Base-by-base conservation (phyloP, 768 basidiomycete genomes). In the Naganishia onofrii region DNA sequence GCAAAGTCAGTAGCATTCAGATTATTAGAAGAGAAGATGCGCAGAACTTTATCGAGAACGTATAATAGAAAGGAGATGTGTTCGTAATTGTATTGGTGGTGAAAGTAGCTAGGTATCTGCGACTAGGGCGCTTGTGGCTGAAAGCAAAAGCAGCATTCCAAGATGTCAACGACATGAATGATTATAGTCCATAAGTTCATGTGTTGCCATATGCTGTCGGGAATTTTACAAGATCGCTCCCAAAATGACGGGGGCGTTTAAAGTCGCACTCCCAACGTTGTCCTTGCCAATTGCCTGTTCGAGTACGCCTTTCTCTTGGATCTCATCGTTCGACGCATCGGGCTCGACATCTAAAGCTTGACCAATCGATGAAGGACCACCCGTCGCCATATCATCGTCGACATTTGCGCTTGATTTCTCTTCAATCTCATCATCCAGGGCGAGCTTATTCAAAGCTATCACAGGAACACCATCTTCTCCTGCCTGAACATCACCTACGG, bases 1-100 rank as follows among this genome's bases (percentile, higher is more conserved):
- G 95, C 78, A 97, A 97, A 79, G 89, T 98, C 70, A 92, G 90
- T 67, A 90, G 90, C 0, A 93, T 97, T 54, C 85, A 89, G 42
- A 85, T 87, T 44, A 97, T 97, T 81, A 90, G 88, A 74, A 85
- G 89, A 53, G 93, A 94, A 73, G 90, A 96, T 74, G 94, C 94
- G 4, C 88, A 89, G 85, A 89, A 93, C 76, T 97, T 98, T 81
- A 91, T 98, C 31, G 95, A 98, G 38, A 63, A 63, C 38, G 60
- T 63, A 36, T 63, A 46, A 42, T 13, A 19, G 23, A 34, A 21
- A 23, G n/a, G 17, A 12, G 15, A 42, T 44, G 48, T 46, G 19
- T 46, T 46, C 36, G 36, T 36, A 36, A 5, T 51, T 51, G 48
- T 51, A 51, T 51, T 23, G 23, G 48, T 21, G 46, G 21, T 17